A percentile compares a stretch with the other conserved stretches of the same genome.
Evolutionary conservation across 352 stramenopile species (phyloP).

Genomic region (Globisporangium ultimum): DNA sequence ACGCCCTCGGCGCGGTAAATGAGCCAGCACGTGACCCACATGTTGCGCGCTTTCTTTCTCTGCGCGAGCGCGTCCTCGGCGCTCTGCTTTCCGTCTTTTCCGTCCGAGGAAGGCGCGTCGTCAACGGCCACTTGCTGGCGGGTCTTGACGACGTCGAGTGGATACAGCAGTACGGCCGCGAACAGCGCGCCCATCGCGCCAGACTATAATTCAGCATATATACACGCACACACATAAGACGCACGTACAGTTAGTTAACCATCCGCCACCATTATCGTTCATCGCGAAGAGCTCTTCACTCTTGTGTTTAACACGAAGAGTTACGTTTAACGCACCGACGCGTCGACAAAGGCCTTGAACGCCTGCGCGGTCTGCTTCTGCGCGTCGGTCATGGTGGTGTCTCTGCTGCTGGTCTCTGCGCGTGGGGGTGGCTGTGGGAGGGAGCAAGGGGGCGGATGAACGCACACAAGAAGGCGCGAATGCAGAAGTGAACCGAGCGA

Average conservation of each 20-base stretch:
- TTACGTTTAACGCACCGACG: constrained; percentile 39
- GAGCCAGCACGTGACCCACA: constrained; percentile 54
- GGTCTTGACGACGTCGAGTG: constrained; percentile 77
- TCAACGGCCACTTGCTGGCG: constrained; percentile 56
- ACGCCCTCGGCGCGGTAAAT: constrained; percentile 67
- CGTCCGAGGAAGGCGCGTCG: constrained; percentile 17
- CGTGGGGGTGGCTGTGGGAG: background rate
- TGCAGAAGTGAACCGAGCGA: background rate
- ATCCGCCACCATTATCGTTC: too few relatives aligned
- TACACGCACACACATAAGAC: constrained; percentile 2
- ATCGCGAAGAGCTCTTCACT: too few relatives aligned
- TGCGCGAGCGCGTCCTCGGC: constrained; percentile 20
- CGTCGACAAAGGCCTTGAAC: constrained; percentile 79
- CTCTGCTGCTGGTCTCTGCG: background rate
- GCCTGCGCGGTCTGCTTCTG: constrained; percentile 31
- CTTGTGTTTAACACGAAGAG: background rate
- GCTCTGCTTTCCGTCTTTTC: constrained; percentile 17
- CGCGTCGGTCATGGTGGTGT: constrained; percentile 18
- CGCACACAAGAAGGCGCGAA: background rate
- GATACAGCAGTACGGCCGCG: constrained; percentile 66
- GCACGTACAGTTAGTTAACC: background rate
- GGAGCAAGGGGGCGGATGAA: background rate
- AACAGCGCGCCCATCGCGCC: constrained; percentile 78
- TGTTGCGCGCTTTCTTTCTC: constrained; percentile 43
- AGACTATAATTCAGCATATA: constrained; percentile 26